Evolutionary conservation across 495 filamentous ascomycete species (phyloP), one percentile per base, ranked within the genome.

Genomic region (Chaetomium fimeti): DNA sequence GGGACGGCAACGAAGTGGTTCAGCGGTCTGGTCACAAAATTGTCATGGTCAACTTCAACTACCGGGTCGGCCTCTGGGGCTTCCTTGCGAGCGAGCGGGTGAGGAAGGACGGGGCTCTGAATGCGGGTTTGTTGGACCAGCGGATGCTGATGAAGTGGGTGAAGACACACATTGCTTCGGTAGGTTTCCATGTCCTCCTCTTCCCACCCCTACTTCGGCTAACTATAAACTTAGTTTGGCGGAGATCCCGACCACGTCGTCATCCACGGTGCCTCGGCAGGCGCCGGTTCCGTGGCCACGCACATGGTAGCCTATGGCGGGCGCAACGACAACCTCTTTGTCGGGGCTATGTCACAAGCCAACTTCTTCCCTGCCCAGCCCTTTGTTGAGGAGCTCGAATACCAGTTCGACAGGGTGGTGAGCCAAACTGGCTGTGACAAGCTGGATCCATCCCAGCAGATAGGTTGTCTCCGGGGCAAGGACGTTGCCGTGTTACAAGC

Each of bases 81-180:
- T 92, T 92, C 64, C 77, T 92, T 0, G 87, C 89, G 1, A 83
- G 86, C 56, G 71, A 84, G 22, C 80, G 87, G 61, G 76, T 91
- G 7, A 70, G 78, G 49, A 68, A 71, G 38, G 70, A 80, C 51
- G 80, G 80, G 3, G 84, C 84, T 66, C 68, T 90, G 25, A 92
- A 93, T 68, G 88, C 84, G 66, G 90, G 90, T 0, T 71, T 93
- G 54, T 81, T 86, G 51, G 90, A 92, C 72, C 89, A 92, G 71
- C 77, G 86, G 55, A 80, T 84, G 64, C 79, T 85, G 16, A 66
- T 93, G 59, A 68, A 84, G 40, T 93, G 90, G 90, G 84, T 91
- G n/a, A 79, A 85, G 61, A 76, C 81, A 15, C 75, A 91, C 71
- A 88, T 91, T 27, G 73, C 75, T 40, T 75, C 79, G 69, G 85